Base-by-base conservation (phyloP, 2,329 filamentous ascomycete species). In the Trichoderma gracile region DNA sequence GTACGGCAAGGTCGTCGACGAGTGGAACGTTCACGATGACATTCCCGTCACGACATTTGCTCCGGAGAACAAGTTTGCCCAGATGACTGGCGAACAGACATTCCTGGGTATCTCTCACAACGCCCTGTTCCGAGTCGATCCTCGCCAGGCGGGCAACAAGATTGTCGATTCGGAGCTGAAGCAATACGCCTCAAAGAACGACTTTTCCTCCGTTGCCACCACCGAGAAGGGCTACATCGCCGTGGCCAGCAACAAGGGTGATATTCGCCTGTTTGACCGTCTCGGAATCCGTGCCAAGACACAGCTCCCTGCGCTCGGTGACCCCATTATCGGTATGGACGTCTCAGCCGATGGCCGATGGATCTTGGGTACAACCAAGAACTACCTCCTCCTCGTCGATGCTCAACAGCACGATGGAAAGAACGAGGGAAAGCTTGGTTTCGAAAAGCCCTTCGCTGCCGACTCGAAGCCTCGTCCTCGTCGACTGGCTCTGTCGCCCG, bases 281-380 rank as follows among this genome's bases (percentile, higher is more conserved):
- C 86, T 99, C 2, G 95, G 95, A 15, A 96, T 98, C 79, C 96
- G 97, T 70, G 95, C 95, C 45, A 99, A 99, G 84, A 98, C 95
- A 0, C 91, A 96, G 68, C 93, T 99, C 64, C 95, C 95, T 3
- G 95, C 95, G 6, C 87, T 99, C 15, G 95, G 95, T 69, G 95
- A 99, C 73, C 88, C 93, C 3, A 98, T 99, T 72, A 90, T 96
- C 69, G 95, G 95, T 66, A 86, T 99, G 67, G 95, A 99, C 74
- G 93, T 97, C 12, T 96, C 92, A 58, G 95, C 95, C 8, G 93
- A 99, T 75, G 95, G 95, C 57, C 91, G 92, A 71, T 99, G 94
- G 94, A 87, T 99, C 19, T 84, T 99, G 40, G 95, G 91, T 19
- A 99, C 95, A 1, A 97, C 94, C 71, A 88, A 90, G 52, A 99